Evolutionary conservation across 352 stramenopile species (phyloP).

Genomic region (Phytopythium ostracodes): DNA sequence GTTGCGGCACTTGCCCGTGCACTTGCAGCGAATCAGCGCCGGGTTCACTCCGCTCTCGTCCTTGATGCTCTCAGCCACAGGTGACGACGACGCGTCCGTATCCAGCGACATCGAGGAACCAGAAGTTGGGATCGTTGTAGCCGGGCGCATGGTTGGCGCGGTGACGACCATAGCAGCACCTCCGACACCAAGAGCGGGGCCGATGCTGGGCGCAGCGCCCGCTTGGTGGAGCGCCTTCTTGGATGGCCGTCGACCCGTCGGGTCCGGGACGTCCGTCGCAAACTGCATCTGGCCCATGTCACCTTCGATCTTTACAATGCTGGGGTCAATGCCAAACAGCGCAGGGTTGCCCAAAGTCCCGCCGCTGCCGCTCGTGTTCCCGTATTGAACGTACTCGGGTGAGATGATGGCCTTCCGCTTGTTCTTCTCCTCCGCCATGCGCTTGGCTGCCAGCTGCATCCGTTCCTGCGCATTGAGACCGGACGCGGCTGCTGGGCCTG

Average conservation of each 20-base stretch:
- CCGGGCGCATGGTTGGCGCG: conserved; percentile 1
- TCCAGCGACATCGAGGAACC: conserved; percentile 5
- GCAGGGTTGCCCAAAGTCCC: conserved; percentile 2
- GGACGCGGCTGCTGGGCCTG: not conserved
- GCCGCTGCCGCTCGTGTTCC: conserved; percentile 14
- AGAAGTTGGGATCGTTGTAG: not conserved
- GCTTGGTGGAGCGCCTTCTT: conserved; percentile 67
- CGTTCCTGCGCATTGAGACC: conserved; percentile 39
- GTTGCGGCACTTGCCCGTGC: conserved; percentile 81
- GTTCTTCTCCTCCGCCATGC: conserved; percentile 64
- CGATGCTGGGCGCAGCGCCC: conserved; percentile 3
- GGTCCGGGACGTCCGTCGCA: conserved; percentile 48
- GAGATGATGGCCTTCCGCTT: conserved; percentile 82
- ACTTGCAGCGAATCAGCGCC: conserved; percentile 57
- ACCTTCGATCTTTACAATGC: conserved; percentile 23
- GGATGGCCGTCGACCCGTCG: conserved; percentile 53
- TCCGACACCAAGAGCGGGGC: not conserved
- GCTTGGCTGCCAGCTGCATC: conserved; percentile 33
- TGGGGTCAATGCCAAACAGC: conserved; percentile 6
- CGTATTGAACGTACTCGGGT: conserved; percentile 80
- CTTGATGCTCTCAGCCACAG: conserved; percentile 12
- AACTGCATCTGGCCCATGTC: conserved; percentile 25
- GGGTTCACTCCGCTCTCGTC: conserved; percentile 22
- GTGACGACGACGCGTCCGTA: conserved; percentile 3
- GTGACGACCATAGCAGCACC: not conserved